Evolutionary conservation across 176 grass and related monocot genomes (phyloP).

Genomic region (Musa itinerans): DNA sequence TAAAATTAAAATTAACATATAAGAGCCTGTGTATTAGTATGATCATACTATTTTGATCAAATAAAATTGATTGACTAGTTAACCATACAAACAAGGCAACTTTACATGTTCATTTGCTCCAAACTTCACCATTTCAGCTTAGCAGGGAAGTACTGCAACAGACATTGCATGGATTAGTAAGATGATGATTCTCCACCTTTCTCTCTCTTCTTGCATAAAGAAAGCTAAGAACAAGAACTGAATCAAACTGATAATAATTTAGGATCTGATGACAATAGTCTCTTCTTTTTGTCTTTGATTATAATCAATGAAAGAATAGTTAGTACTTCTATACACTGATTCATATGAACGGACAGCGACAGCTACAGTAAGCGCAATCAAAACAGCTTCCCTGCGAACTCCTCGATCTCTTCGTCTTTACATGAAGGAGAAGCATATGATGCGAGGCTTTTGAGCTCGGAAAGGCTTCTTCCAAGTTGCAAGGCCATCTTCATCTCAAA

Average conservation of each 20-base stretch:
- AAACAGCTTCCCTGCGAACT: constrained; percentile 29
- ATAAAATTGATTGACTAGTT: too few relatives aligned
- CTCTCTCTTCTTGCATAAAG: too few relatives aligned
- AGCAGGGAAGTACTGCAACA: constrained; percentile 64
- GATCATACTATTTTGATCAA: too few relatives aligned
- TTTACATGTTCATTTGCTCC: too few relatives aligned
- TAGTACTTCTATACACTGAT: too few relatives aligned
- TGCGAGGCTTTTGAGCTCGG: constrained; percentile 20
- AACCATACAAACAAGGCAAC: too few relatives aligned
- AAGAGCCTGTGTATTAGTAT: too few relatives aligned
- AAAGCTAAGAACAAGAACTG: too few relatives aligned
- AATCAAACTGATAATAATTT: too few relatives aligned
- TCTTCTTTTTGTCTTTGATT: neutral
- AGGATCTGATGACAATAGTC: neutral
- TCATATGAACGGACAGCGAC: too few relatives aligned
- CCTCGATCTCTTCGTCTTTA: constrained; percentile 20
- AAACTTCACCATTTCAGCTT: too few relatives aligned
- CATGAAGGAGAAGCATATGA: constrained; percentile 11
- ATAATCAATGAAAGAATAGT: neutral
- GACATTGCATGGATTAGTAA: neutral
- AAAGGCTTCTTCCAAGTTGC: constrained; percentile 20
- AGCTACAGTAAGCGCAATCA: neutral
- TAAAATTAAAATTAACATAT: too few relatives aligned
- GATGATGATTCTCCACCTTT: neutral
- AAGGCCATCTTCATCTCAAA: constrained; percentile 30